phyloP scores from a whole-genome alignment of 257 asterid species.

The Penstemon eatonii region DNA sequence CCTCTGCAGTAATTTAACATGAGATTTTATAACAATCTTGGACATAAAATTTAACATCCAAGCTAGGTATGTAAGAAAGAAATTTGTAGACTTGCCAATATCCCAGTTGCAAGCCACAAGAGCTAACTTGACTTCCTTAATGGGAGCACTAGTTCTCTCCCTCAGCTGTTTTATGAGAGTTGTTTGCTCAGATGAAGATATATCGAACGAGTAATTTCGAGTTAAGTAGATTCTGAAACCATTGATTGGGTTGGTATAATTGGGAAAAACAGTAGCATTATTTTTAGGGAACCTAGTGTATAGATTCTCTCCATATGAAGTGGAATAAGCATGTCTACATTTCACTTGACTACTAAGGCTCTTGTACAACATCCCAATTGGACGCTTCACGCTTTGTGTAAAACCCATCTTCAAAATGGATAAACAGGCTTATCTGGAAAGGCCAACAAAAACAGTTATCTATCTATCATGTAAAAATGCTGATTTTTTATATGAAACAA shows the following conservation, averaged over 20 bases:
- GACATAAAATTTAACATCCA: conserved; percentile 14
- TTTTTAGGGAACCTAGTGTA: conserved; percentile 28
- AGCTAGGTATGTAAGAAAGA: conserved; percentile 8
- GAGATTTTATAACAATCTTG: conserved; percentile 8
- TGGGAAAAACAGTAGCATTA: conserved; percentile 26
- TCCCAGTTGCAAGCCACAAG: conserved; percentile 88
- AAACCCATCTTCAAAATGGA: conserved; percentile 49
- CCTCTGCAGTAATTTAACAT: conserved; percentile 53
- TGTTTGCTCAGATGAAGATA: conserved; percentile 65
- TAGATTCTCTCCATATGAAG: conserved; percentile 38
- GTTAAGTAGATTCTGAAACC: conserved; percentile 32
- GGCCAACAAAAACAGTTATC: background rate
- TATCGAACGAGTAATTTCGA: conserved; percentile 56
- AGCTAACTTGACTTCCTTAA: conserved; percentile 90
- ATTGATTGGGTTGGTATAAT: conserved; percentile 25
- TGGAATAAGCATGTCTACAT: conserved; percentile 46
- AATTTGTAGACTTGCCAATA: conserved; percentile 53
- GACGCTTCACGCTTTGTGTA: conserved; percentile 53
- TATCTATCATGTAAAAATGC: too few relatives aligned
- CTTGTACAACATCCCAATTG: conserved; percentile 52
- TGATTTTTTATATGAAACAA: too few relatives aligned
- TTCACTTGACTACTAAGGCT: conserved; percentile 44
- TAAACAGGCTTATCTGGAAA: conserved; percentile 34
- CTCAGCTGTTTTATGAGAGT: conserved; percentile 80
- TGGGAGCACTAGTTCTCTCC: conserved; percentile 96